Base-by-base conservation (phyloP, 1,284 basidiomycete species). In the Boletellus sp. region DNA sequence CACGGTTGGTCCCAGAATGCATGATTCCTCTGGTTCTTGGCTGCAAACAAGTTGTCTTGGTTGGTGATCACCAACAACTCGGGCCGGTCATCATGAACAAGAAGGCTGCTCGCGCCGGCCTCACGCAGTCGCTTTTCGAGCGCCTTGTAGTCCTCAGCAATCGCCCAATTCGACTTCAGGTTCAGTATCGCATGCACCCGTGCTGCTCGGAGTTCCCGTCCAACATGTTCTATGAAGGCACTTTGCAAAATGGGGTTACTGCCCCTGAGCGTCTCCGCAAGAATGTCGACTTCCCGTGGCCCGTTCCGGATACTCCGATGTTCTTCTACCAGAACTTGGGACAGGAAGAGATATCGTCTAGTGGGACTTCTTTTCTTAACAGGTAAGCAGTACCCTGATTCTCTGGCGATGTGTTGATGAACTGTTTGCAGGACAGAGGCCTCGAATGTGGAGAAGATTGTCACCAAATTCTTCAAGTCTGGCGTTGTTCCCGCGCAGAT, bases 71-170 rank as follows among this genome's bases (percentile, higher is more conserved):
- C 69, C 89, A 88, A 72, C 96, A 99, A 78, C 84, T 99, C 39
- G 96, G 96, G 1, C 96, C 96, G 8, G 96, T 98, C 57, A 98
- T 99, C 67, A 99, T 99, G 96, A 99, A 98, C 82, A 99, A 98
- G 80, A 98, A 99, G 67, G 96, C 95, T 1, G 96, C 96, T 0
- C 86, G 93, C 13, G 96, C 96, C 0, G 96, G 96, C 23, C 78
- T 99, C 35, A 97, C 94, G 0, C 94, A 98, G 66, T 98, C 94
- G 1, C 83, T 99, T 20, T 99, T 99, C 61, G 96, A 99, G 68
- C 88, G 96, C 30, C 83, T 99, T 41, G 94, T 99, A 54, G 79
- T 97, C 41, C 84, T 99, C 45, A 87, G 89, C 38, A 99, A 99
- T 69, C 82, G 93, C 20, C 96, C 96, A 16, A 99, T 99, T 60